A percentile compares a stretch with the other conserved stretches of the same genome.
Conservation (phyloP, 164 flowering plant genomes). For the Echeveria elegans region DNA sequence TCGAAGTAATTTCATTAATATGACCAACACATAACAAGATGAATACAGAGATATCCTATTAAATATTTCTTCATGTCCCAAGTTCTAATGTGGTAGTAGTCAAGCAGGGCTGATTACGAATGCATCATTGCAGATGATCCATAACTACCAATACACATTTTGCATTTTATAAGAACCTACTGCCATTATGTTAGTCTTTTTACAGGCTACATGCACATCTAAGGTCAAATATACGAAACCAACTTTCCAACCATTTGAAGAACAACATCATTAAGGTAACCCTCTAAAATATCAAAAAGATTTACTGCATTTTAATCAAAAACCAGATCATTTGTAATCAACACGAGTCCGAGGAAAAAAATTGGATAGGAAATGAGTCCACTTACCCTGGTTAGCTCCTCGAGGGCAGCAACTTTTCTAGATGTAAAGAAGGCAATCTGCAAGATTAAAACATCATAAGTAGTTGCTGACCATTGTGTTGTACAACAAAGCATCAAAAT, state of each 20-base stretch:
- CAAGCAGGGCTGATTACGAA: not conserved
- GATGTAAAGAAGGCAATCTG: conserved; percentile 94
- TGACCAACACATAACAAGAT: not conserved
- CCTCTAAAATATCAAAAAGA: not conserved
- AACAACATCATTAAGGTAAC: not conserved
- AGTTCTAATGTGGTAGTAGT: not conserved
- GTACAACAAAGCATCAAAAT: not conserved
- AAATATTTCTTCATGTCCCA: not conserved
- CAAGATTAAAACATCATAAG: conserved; percentile 8
- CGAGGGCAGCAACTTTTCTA: conserved; percentile 60
- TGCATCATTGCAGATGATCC: not conserved
- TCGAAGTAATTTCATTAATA: not conserved
- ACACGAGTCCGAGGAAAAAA: not conserved
- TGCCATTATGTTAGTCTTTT: not conserved
- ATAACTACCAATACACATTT: not conserved
- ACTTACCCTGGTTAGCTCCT: conserved; percentile 86
- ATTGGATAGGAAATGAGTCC: not conserved
- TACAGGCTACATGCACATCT: not conserved
- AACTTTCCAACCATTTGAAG: not conserved
- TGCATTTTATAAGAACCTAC: no score
- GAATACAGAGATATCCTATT: not conserved
- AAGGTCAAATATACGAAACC: not conserved
- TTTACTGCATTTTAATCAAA: not conserved
- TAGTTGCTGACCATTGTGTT: not conserved
- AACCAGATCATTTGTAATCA: not conserved